Evolutionary conservation across 169 alveolate species (phyloP), one percentile per base, ranked within the genome.

Genomic region (Cryptosporidium bovis): DNA sequence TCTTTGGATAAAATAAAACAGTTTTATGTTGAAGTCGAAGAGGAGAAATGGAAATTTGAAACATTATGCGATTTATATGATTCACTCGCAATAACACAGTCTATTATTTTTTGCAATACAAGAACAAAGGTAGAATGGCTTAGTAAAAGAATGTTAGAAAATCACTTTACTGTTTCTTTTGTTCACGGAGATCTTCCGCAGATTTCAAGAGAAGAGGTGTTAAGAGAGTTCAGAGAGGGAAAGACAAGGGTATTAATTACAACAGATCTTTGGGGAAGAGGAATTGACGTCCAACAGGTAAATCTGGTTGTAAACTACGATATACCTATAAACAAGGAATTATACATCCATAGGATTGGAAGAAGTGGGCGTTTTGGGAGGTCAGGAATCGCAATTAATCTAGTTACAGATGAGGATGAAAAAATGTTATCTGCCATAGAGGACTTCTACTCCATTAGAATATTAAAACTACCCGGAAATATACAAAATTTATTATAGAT

Each of bases 331-430:
- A 97, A 96, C 77, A 98, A 99, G 91, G 99, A 98, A 93, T 94
- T 90, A 51, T 97, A 98, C 93, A 97, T 98, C 40, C 99, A 98
- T 92, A 96, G 99, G 91, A 98, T 98, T 64, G 99, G 99, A n/a
- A 95, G 99, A 71, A 96, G 99, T n/a, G 99, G 99, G 12, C 96
- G 99, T 82, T 98, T 94, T 93, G 99, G 99, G 44, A 95, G 99
- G 82, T 97, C 96, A 93, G 99, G 99, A 51, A 99, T 98, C 29
- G 99, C 99, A 44, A 98, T 98, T 69, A 98, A 97, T 92, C 98
- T 98, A 34, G 66, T 77, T 40, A 62, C 62, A 24, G 34, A 24
- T 0, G 87, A 77, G 20, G 87, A 77, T 44, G 87, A 60, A 36
- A 46, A 56, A n/a, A 77, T 60, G 64, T 56, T 77, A 18, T 60